These are phyloP conservation scores for Arabis hirsuta DNA, from an alignment of 345 rosid genomes.

Conservation along the genomic window DNA sequence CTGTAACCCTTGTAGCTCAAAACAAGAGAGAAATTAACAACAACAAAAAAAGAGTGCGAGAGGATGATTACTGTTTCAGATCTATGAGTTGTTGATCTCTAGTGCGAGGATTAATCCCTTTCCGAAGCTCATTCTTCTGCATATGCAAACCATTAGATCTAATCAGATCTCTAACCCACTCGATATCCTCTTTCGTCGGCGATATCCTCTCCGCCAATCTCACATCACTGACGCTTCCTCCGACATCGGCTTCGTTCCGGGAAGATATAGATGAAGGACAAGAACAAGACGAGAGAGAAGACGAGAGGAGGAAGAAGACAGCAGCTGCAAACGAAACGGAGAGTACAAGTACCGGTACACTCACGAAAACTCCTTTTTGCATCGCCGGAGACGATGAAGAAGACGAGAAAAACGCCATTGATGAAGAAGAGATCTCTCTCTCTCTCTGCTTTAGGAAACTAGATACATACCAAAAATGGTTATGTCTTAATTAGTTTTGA, in stretches of 20 bases:
- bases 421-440: conserved; percentile 4
- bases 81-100: conserved; percentile 88
- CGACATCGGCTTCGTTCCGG: conserved; percentile 23
- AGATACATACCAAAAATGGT: conserved; percentile 27
- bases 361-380: conserved; percentile 70
- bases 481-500: neutral
- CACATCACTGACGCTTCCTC: conserved; percentile 22
- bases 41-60: neutral
- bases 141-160: conserved; percentile 82
- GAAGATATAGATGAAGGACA: conserved; percentile 52
- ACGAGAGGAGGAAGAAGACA: conserved; percentile 72
- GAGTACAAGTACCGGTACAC: conserved; percentile 72
- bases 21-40: neutral
- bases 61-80: conserved; percentile 65
- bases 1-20: neutral
- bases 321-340: conserved; percentile 64
- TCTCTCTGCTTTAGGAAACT: conserved; percentile 33
- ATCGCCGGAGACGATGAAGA: conserved; percentile 37
- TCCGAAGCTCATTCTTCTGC: conserved; percentile 87
- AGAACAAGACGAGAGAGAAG: conserved; percentile 69
- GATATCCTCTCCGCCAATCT: conserved; percentile 47
- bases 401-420: conserved; percentile 43
- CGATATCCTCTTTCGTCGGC: conserved; percentile 62
- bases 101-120: conserved; percentile 96
- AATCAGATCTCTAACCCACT: conserved; percentile 92